Base-by-base conservation (phyloP, 208 protist species). In the Wallacemonas sp. region DNA sequence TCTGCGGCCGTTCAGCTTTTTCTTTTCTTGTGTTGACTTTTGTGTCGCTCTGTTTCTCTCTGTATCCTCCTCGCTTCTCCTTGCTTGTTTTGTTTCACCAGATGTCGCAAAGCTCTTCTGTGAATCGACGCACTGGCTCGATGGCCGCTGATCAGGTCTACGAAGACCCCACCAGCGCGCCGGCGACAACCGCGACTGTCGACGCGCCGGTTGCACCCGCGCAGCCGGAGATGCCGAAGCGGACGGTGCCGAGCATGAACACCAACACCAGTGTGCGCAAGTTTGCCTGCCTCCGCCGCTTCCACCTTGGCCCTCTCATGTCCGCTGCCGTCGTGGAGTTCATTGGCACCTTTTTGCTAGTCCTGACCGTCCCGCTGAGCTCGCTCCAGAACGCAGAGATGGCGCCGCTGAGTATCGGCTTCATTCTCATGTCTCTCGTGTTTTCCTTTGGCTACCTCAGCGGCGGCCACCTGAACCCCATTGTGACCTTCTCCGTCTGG, bases 391-490 rank as follows among this genome's bases (percentile, higher is more conserved):
- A 85, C 49, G 31, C 76, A 0, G 84, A 94, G 82, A 81, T 94
- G 77, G 79, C 87, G 26, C 76, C 80, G 2, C 76, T 94, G 45
- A 76, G 71, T 31, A 85, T 91, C 12, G 87, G 87, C 22, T 91
- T 94, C 50, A 75, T 91, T 66, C 71, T 91, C 32, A 83, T 89
- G 76, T 86, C 84, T 14, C 64, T 94, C 12, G 80, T 91, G 32
- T 91, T 94, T 61, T 86, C 84, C 18, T 91, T 94, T 67, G 82
- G 82, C 28, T 94, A 94, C 72, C 59, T 94, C 49, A 91, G 84
- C 61, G 87, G 87, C 11, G 87, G 87, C 1, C 87, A 94, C 62
- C 38, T 94, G n/a, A 94, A 94, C 63, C 87, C 87, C 8, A 86
- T 87, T 69, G 82, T 94, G 23, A 84, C 82, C n/a, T 72, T 91